Percentiles rank a stretch among this genome's conserved stretches.
These are phyloP conservation scores for Mycena belliarum DNA, from an alignment of 768 basidiomycete species.

Conservation along the genomic window DNA sequence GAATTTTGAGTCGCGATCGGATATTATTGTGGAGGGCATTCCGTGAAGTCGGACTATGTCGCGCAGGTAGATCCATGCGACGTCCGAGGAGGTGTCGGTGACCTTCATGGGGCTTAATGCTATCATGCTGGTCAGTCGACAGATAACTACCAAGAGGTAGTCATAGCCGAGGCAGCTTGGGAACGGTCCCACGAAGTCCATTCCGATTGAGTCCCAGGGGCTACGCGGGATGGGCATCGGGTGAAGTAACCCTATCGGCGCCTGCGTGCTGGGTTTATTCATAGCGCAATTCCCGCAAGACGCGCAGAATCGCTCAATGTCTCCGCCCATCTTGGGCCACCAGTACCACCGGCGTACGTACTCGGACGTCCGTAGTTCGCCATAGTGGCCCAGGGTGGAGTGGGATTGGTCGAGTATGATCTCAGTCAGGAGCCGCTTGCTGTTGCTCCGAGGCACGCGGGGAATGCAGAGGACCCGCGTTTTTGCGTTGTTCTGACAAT, in stretches of 20 bases:
- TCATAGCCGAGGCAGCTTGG: neutral
- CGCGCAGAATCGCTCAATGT: neutral
- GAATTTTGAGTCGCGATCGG: neutral
- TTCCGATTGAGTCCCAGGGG: neutral
- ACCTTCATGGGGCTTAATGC: too few relatives aligned
- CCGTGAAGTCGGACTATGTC: neutral
- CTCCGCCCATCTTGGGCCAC: neutral
- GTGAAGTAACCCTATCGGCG: neutral
- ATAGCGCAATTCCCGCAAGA: neutral
- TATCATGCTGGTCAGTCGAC: neutral
- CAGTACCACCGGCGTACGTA: neutral
- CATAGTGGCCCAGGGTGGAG: neutral
- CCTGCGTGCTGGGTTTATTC: neutral
- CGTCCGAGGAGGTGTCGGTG: too few relatives aligned
- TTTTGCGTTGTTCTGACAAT: neutral
- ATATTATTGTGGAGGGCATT: neutral
- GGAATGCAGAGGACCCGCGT: neutral
- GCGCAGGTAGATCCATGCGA: neutral
- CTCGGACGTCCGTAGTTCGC: neutral
- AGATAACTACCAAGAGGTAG: neutral
- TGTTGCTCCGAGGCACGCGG: too few relatives aligned
- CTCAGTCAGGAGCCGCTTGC: neutral
- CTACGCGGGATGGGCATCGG: neutral
- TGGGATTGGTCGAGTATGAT: neutral
- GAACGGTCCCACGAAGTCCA: neutral